A percentile compares a stretch with the other conserved stretches of the same genome.
Conservation (phyloP, 2,329 filamentous ascomycete species). For the Zymoseptoria pseudotritici region DNA sequence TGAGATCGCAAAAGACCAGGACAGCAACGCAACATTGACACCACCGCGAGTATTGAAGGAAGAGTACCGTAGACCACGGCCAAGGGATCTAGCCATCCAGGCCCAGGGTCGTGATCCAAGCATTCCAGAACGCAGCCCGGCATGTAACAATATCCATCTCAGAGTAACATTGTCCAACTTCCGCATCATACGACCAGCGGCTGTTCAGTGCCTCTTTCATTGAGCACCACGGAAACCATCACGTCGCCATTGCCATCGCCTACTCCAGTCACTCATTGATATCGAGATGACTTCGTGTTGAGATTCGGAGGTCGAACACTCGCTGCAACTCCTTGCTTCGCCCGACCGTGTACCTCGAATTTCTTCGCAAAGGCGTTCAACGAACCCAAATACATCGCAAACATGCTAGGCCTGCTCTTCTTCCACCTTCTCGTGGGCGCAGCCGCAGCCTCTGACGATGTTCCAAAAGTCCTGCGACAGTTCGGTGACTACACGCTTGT, state of each 20-base stretch:
- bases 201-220: neutral
- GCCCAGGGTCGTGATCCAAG: neutral
- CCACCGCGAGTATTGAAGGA: too few relatives aligned
- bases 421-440: constrained; percentile 4
- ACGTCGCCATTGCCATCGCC: neutral
- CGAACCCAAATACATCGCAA: neutral
- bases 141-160: neutral
- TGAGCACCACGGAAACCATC: neutral
- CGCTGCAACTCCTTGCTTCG: neutral
- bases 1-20: too few relatives aligned
- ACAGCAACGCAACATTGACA: too few relatives aligned
- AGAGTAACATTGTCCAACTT: neutral
- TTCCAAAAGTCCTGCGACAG: neutral
- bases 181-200: neutral
- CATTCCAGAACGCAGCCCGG: neutral
- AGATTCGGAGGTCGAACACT: neutral
- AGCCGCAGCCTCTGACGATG: constrained; percentile 5
- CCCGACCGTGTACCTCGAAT: neutral
- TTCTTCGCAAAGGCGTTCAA: neutral
- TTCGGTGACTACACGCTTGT: constrained; percentile 15
- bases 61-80: too few relatives aligned
- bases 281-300: neutral
- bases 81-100: neutral
- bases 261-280: neutral
- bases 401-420: constrained; percentile 4